These are phyloP conservation scores for Stemphylium lycopersici DNA, from an alignment of 2,329 filamentous ascomycete genomes.

Conservation along the genomic window DNA sequence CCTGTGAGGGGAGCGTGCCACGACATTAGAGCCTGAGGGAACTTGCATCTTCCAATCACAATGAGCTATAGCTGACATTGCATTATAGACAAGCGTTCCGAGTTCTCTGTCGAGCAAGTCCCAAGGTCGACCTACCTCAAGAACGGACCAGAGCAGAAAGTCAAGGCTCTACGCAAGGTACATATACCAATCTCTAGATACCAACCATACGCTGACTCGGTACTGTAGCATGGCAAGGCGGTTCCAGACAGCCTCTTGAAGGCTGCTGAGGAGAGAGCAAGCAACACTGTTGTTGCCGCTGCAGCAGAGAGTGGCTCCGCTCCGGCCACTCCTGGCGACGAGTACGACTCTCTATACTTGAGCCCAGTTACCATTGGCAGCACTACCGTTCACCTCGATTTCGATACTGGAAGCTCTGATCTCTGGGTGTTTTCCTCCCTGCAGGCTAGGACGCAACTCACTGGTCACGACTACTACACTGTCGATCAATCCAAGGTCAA, in stretches of 20 bases:
- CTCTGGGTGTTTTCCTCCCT: constrained; percentile 74
- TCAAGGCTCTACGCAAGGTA: constrained; percentile 50
- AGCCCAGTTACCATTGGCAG: constrained; percentile 67
- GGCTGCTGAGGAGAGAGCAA: constrained; percentile 42
- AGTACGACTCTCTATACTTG: constrained; percentile 42
- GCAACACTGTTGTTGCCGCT: constrained; percentile 17
- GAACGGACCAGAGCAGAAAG: constrained; percentile 47
- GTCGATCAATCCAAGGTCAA: constrained; percentile 56
- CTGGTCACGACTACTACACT: constrained; percentile 65
- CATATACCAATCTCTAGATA: too few relatives aligned
- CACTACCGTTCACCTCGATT: constrained; percentile 68
- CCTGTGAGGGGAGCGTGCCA: too few relatives aligned
- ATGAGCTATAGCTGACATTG: background rate
- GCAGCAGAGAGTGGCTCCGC: constrained; percentile 43
- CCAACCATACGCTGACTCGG: too few relatives aligned
- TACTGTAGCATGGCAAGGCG: constrained; percentile 30
- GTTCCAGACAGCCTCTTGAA: constrained; percentile 36
- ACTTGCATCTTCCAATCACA: too few relatives aligned
- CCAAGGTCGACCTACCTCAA: constrained; percentile 35
- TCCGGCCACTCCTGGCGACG: constrained; percentile 50
- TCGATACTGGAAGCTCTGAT: constrained; percentile 74
- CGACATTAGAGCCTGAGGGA: too few relatives aligned
- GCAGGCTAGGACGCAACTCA: constrained; percentile 57
- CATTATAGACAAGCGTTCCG: constrained; percentile 26
- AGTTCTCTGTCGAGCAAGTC: constrained; percentile 43